phyloP scores from a whole-genome alignment of 2,329 filamentous ascomycete genomes.

The Ramularia endophylla region DNA sequence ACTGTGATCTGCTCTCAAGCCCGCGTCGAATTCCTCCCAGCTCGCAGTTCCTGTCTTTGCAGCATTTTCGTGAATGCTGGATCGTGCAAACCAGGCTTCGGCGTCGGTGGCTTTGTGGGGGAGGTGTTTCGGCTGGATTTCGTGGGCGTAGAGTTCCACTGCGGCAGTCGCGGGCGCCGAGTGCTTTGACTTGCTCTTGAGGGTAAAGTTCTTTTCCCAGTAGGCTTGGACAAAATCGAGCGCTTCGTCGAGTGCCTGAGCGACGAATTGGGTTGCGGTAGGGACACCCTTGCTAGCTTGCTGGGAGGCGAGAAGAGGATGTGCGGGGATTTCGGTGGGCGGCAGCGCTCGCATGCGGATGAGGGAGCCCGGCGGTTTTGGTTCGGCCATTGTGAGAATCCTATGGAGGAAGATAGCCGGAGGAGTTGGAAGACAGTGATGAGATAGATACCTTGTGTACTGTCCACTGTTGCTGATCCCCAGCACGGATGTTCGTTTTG shows the following conservation, averaged over 20 bases:
- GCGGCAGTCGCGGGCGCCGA: conserved; percentile 46
- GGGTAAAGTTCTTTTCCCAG: conserved; percentile 50
- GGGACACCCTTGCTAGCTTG: conserved; percentile 24
- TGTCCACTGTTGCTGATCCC: no score
- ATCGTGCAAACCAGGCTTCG: conserved; percentile 59
- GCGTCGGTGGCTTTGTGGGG: conserved; percentile 10
- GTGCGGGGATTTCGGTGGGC: conserved; percentile 29
- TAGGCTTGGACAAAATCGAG: conserved; percentile 53
- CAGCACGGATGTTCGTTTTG: no score
- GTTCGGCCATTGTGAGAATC: neutral
- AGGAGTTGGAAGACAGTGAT: no score
- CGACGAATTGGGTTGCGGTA: conserved; percentile 49
- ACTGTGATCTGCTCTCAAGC: conserved; percentile 55
- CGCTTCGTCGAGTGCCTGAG: conserved; percentile 52
- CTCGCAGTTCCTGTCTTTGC: conserved; percentile 49
- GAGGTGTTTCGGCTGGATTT: conserved; percentile 43
- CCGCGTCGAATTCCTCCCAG: conserved; percentile 58
- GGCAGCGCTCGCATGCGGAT: conserved; percentile 30
- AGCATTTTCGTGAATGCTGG: conserved; percentile 54
- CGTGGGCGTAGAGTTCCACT: conserved; percentile 51
- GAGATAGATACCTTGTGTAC: no score
- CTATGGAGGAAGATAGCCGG: no score
- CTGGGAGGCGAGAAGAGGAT: conserved; percentile 27
- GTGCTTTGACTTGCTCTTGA: conserved; percentile 43
- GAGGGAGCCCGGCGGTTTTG: conserved; percentile 11